Base-by-base conservation (phyloP, 1,139 yeast species). In the Hansenula sp. region DNA sequence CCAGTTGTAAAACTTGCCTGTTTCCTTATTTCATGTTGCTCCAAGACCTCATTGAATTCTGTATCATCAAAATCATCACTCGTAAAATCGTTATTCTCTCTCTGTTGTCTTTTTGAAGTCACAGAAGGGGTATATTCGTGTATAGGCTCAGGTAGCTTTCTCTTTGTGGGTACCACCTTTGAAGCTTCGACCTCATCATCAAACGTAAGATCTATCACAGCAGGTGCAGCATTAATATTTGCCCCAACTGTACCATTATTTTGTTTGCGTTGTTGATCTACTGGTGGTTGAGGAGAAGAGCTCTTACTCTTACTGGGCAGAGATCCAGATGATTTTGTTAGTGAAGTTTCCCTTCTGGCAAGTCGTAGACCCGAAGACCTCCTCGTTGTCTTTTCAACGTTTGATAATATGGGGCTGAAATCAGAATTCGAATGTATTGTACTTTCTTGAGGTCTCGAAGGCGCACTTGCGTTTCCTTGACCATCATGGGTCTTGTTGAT, bases 151-250 rank as follows among this genome's bases (percentile, higher is more conserved):
- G 41, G 29, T 1, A 18, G 27, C 18, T 44, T 41, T 34, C 47
- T 43, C 40, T 41, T 50, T 30, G 38, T 43, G 10, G 33, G n/a
- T 0, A 40, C 16, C 1, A 47, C 32, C 1, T 53, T 45, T 5
- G 47, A 33, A 3, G 31, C 5, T 2, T 5, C 44, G 1, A 31
- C 35, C 3, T 48, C 44, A 24, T 54, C 60, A n/a, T 57, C 60
- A 41, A 51, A 53, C 3, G 61, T 57, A 15, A 57, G 41, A 42
- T 57, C 61, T 18, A 57, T 57, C 3, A 57, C 49, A 13, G 53
- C 52, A 6, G 47, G 42, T 11, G 34, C 25, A 21, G 25, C 9
- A 21, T 21, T 27, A 9, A 38, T 15, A n/a, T 33, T 35, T 4
- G 41, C 29, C 5, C 41, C 40, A 16, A 6, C 16, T n/a, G 19